Evolutionary conservation across 1,284 basidiomycete genomes (phyloP), one percentile per base, ranked within the genome.

Genomic region (Serendipita sp.): DNA sequence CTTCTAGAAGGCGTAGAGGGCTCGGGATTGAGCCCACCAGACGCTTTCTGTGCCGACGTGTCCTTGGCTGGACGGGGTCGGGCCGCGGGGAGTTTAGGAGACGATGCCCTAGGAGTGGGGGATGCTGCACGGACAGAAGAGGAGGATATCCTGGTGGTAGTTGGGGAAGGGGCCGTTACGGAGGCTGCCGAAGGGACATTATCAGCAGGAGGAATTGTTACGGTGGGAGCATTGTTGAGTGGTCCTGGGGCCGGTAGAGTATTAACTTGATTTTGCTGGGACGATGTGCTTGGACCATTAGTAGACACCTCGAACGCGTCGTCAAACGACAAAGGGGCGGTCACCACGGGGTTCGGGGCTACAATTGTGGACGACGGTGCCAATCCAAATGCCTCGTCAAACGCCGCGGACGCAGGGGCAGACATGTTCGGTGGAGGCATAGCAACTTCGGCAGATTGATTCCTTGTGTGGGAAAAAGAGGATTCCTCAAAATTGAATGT

Each of bases 401-500:
- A 80, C 10, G 62, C 35, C 22, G 64, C 49, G 32, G 44, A 50
- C 15, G 68, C 38, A 10, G 60, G 63, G 15, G 66, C 53, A 15
- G 67, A 55, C 10, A 67, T 49, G 13, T 66, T 66, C 44, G 68
- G 66, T 4, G 62, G 63, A 38, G 60, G 43, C n/a, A 64, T 64
- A 2, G 68, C 70, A 3, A 71, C 64, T n/a, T 58, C 53, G 10
- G 17, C 32, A 22, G 53, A 58, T 58, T 58, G 17, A 10, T 30
- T 32, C 32, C 34, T 26, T 30, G 53, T 32, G 17, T 69, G 63
- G 17, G 75, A 75, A 8, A 78, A 75, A 0, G 79, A 74, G 2
- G 80, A 76, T 53, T 81, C 76, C 1, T 75, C 77, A 67, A 93
- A 93, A 73, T 93, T 90, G 70, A 93, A 92, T 66, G 88, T 87